These are phyloP conservation scores for Scheffersomyces coipomensis DNA, from an alignment of 805 yeast species.

Conservation along the genomic window DNA sequence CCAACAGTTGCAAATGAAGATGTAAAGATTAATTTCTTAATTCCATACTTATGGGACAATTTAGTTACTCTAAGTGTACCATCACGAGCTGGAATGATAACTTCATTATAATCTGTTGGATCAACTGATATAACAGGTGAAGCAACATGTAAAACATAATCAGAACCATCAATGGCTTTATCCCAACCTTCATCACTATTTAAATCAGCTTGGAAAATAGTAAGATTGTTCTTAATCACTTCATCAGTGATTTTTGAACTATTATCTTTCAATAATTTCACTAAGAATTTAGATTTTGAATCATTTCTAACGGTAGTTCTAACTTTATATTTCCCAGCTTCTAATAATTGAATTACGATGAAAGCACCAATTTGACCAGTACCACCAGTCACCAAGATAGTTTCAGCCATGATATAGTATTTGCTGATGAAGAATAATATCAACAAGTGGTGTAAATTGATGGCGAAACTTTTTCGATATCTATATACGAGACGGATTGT, in stretches of 20 bases:
- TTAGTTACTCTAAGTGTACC: conserved; percentile 5
- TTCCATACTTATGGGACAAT: conserved; percentile 1
- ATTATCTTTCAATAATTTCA: not conserved
- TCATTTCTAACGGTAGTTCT: conserved; percentile 5
- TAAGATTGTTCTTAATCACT: not conserved
- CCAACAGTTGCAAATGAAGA: conserved; percentile 7
- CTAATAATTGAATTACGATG: conserved; percentile 2
- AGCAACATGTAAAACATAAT: conserved; percentile 8
- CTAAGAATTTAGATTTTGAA: not conserved
- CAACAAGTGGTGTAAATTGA: too few relatives aligned
- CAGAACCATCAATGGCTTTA: conserved; percentile 3
- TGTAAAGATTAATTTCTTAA: conserved; percentile 5
- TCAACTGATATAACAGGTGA: conserved; percentile 3
- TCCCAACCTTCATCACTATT: conserved; percentile 3
- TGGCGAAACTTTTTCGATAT: too few relatives aligned
- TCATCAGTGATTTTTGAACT: not conserved
- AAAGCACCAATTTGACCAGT: conserved; percentile 1
- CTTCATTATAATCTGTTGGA: conserved; percentile 3
- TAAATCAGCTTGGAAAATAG: conserved; percentile 2
- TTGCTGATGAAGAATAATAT: too few relatives aligned
- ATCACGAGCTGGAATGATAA: conserved; percentile 7
- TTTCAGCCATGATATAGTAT: too few relatives aligned
- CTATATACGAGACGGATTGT: too few relatives aligned
- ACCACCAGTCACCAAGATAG: conserved; percentile 2
- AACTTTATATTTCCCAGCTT: conserved; percentile 4